Base-by-base conservation (phyloP, 2,329 filamentous ascomycete genomes). In the Pseudogymnoascus pannorum region DNA sequence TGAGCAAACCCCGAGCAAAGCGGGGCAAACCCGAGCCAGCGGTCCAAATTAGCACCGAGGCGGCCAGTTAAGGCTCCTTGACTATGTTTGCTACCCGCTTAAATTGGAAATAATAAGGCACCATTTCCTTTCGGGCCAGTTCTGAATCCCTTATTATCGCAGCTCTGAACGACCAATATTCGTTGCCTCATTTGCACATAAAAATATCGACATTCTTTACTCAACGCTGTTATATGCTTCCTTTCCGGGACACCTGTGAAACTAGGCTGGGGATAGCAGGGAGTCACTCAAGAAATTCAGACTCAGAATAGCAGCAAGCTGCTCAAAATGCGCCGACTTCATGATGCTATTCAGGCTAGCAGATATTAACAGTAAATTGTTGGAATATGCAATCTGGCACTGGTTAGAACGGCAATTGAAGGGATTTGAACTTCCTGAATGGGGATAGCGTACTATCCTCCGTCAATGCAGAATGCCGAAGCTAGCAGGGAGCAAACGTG, bases 91-190 rank as follows among this genome's bases (percentile, higher is more conserved):
- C 61, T 44, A 44, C 61, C 40, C 4, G 59, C 61, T 54, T 61
- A 63, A 58, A 51, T 61, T 61, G 48, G 61, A 63, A 61, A 61
- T 9, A 36, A 33, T 63, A 35, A 63, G 61, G 24, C 33, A 63
- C 44, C 11, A 54, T 54, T 26, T 54, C 44, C 44, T 18, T 54
- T 54, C 11, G 9, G n/a, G 44, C 44, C 44, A 54, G 44, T 26
- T 26, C 44, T 26, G 9, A 1, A 16, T 54, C 44, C 20, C 18
- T 54, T 54, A 8, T 4, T 4, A 54, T 26, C 9, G 26, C 44
- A 26, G 44, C 20, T 54, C n/a, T 26, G 18, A 54, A 54, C 20
- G 44, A 54, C 44, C 44, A 54, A 54, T 26, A 54, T 22, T 54
- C n/a, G 29, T 31, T 31, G 4, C 14, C 9, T 33, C 31, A 33